A percentile compares a stretch with the other conserved stretches of the same genome.
These are phyloP conservation scores for Penicillium lividum DNA, from an alignment of 495 filamentous ascomycete genomes.

Conservation along the genomic window DNA sequence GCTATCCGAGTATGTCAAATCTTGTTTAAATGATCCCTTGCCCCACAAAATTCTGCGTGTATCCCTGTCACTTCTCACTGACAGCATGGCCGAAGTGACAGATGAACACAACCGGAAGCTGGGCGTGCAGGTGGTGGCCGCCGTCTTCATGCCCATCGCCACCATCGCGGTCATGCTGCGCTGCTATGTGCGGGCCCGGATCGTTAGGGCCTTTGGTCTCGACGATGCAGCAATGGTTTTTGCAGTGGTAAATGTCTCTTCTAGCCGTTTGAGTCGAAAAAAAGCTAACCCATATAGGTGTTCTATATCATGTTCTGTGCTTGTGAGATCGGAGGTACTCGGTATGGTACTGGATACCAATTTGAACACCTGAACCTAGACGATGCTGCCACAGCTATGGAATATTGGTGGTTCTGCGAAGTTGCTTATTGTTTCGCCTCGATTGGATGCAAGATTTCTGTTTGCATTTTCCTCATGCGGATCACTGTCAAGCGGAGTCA, in stretches of 20 bases:
- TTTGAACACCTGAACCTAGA: conserved; percentile 27
- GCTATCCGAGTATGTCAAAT: background rate
- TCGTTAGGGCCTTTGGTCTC: conserved; percentile 47
- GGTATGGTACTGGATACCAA: conserved; percentile 39
- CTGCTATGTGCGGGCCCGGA: conserved; percentile 41
- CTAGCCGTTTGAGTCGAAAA: background rate
- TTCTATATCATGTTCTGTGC: conserved; percentile 41
- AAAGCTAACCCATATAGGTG: conserved; percentile 18
- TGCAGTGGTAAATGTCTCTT: conserved; percentile 26
- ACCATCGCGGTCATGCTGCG: conserved; percentile 38
- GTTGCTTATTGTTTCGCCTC: conserved; percentile 45
- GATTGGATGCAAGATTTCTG: conserved; percentile 43
- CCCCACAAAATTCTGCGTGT: conserved; percentile 10
- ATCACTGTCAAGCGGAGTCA: conserved; percentile 40
- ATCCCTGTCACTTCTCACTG: conserved; percentile 2
- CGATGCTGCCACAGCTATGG: conserved; percentile 39
- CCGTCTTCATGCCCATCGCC: conserved; percentile 41
- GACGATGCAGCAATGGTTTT: conserved; percentile 46
- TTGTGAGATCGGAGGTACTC: conserved; percentile 42
- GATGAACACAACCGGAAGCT: conserved; percentile 28
- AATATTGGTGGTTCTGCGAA: conserved; percentile 49
- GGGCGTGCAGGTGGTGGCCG: conserved; percentile 37
- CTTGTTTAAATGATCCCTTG: conserved; percentile 8
- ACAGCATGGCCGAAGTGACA: conserved; percentile 9
- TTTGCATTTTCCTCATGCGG: conserved; percentile 49